Evolutionary conservation across 768 basidiomycete genomes (phyloP).

Genomic region (Xerocomus brunneocitrinus): DNA sequence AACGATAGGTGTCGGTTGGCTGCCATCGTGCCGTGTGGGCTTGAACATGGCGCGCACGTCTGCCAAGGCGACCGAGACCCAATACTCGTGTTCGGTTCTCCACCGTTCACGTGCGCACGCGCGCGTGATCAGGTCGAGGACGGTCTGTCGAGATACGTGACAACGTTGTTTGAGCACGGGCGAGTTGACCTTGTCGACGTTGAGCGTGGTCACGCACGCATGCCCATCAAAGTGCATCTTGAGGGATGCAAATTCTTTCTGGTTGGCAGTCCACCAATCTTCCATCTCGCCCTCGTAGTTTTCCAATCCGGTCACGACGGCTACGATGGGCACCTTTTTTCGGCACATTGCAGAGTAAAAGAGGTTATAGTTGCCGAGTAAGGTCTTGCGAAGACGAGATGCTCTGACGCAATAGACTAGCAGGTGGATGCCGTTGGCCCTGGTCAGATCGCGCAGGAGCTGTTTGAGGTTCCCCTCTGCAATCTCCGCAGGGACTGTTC

Average conservation of each 20-base stretch:
- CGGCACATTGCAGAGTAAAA: slow-evolving; percentile 35
- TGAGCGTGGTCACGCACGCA: slow-evolving; percentile 38
- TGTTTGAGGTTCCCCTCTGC: slow-evolving; percentile 25
- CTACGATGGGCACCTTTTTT: slow-evolving; percentile 34
- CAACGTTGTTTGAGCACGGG: slow-evolving; percentile 26
- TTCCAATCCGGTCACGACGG: slow-evolving; percentile 36
- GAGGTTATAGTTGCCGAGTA: slow-evolving; percentile 35
- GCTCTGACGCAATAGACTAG: slow-evolving; percentile 33
- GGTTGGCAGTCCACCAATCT: slow-evolving; percentile 34
- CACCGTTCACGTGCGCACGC: slow-evolving; percentile 23
- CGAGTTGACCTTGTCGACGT: slow-evolving; percentile 26
- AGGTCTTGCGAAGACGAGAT: slow-evolving; percentile 24
- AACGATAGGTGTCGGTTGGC: slow-evolving; percentile 15
- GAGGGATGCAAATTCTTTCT: slow-evolving; percentile 22
- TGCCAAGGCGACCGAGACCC: slow-evolving; percentile 17
- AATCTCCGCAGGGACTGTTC: slow-evolving; percentile 27
- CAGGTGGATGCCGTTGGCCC: slow-evolving; percentile 27
- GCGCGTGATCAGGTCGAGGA: slow-evolving; percentile 18
- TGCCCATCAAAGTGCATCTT: slow-evolving; percentile 33
- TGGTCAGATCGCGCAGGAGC: slow-evolving; percentile 23
- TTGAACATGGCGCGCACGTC: slow-evolving; percentile 24
- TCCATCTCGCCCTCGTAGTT: slow-evolving; percentile 29
- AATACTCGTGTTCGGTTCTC: slow-evolving; percentile 17
- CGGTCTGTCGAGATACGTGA: slow-evolving; percentile 21
- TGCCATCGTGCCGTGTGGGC: slow-evolving; percentile 3